phyloP scores from a whole-genome alignment of 225 moss, liverwort and hornwort species.

The Physcomitrium patens region DNA sequence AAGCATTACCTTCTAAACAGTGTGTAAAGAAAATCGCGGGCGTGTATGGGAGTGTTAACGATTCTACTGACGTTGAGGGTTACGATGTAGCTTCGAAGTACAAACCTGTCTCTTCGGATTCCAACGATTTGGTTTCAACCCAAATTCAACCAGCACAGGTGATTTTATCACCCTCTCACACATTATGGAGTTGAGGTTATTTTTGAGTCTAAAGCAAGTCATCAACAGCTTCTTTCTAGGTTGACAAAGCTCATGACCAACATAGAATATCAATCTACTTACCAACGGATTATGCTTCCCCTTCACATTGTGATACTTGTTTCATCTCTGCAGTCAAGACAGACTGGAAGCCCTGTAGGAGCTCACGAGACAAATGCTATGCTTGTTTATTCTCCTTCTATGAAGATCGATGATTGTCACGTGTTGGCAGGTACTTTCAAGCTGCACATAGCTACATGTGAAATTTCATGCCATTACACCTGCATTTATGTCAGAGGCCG shows the following conservation, averaged over 20 bases:
- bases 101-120: constrained; percentile 12
- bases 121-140: constrained; percentile 8
- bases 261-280: not conserved
- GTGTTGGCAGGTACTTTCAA: constrained; percentile 33
- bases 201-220: constrained; percentile 5
- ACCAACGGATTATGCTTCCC: not conserved
- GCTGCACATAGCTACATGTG: constrained; percentile 4
- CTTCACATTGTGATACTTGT: constrained; percentile 18
- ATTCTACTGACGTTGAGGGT: constrained; percentile 16
- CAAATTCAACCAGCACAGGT: constrained; percentile 30
- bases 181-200: constrained; percentile 13
- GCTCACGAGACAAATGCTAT: constrained; percentile 27
- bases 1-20: constrained; percentile 25
- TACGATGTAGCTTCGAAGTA: constrained; percentile 4
- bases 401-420: constrained; percentile 21
- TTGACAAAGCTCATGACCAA: not conserved
- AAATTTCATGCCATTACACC: constrained; percentile 13
- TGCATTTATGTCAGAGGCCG: not conserved
- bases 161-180: not conserved
- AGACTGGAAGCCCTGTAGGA: constrained; percentile 28
- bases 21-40: constrained; percentile 19
- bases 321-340: constrained; percentile 28
- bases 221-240: constrained; percentile 1
- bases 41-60: not conserved
- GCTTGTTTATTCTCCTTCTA: constrained; percentile 14